These are phyloP conservation scores for Cryptosporidium tyzzeri DNA, from an alignment of 169 alveolate species.

Conservation along the genomic window DNA sequence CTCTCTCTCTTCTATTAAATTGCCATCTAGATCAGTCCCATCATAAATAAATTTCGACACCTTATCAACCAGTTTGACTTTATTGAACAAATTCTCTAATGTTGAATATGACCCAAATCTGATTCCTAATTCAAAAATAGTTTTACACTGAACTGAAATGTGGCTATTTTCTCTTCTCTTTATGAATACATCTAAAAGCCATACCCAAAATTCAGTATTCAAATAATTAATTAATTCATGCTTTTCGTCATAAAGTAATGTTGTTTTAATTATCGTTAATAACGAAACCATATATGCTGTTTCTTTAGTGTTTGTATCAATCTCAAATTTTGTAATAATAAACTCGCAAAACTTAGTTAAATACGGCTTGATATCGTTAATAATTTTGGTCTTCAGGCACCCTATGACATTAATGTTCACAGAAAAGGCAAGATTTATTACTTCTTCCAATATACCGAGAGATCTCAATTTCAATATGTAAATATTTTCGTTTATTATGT, in stretches of 20 bases:
- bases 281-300: slow-evolving; percentile 7
- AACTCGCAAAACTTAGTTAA: slow-evolving; percentile 42
- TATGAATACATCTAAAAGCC: not conserved
- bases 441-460: slow-evolving; percentile 30
- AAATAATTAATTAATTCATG: slow-evolving; percentile 19
- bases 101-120: slow-evolving; percentile 36
- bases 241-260: slow-evolving; percentile 6
- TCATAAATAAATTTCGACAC: slow-evolving; percentile 47
- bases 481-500: not conserved
- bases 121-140: slow-evolving; percentile 46
- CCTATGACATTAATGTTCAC: not conserved
- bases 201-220: slow-evolving; percentile 19
- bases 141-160: slow-evolving; percentile 40
- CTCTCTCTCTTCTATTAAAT: not conserved
- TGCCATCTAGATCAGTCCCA: slow-evolving; percentile 29
- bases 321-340: slow-evolving; percentile 14
- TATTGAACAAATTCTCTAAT: slow-evolving; percentile 13
- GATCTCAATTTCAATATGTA: slow-evolving; percentile 2
- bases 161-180: slow-evolving; percentile 33
- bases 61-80: slow-evolving; percentile 7
- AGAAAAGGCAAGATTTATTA: slow-evolving; percentile 43
- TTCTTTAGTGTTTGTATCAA: not conserved
- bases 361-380: slow-evolving; percentile 1
- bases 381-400: slow-evolving; percentile 3
- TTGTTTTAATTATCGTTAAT: slow-evolving; percentile 25